phyloP scores from a whole-genome alignment of 2,329 filamentous ascomycete genomes.

The Fusarium sp. region DNA sequence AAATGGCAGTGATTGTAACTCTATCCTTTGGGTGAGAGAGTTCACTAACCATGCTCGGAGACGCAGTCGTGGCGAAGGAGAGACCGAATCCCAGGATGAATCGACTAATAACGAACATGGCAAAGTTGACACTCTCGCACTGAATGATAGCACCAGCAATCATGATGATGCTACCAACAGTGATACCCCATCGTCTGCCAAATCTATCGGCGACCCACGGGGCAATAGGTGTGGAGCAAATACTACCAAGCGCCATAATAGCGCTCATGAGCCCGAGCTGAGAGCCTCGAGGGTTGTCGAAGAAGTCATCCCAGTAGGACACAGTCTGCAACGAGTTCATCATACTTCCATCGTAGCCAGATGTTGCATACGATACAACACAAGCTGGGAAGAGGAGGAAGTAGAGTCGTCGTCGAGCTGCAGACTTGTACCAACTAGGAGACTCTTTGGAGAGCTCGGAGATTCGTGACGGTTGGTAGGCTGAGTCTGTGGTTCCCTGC shows the following conservation, averaged over 20 bases:
- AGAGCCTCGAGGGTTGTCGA: constrained; percentile 50
- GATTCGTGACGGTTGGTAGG: constrained; percentile 47
- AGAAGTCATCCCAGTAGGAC: constrained; percentile 56
- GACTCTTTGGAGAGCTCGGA: constrained; percentile 45
- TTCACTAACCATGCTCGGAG: constrained; percentile 64
- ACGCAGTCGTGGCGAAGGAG: constrained; percentile 63
- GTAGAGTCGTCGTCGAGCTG: constrained; percentile 48
- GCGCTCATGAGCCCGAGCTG: constrained; percentile 52
- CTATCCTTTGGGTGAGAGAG: constrained; percentile 66
- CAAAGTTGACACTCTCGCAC: constrained; percentile 49
- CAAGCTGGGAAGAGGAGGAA: constrained; percentile 51
- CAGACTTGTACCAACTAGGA: constrained; percentile 49
- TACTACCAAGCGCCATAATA: constrained; percentile 62
- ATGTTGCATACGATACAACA: constrained; percentile 54
- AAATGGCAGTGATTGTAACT: constrained; percentile 64
- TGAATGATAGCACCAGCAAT: constrained; percentile 50
- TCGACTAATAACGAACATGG: constrained; percentile 66
- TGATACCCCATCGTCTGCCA: constrained; percentile 50
- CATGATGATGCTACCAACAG: constrained; percentile 49
- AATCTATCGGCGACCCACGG: constrained; percentile 49
- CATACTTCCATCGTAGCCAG: constrained; percentile 58
- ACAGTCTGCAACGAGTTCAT: constrained; percentile 62
- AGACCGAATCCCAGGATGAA: constrained; percentile 67
- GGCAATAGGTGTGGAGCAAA: constrained; percentile 51
- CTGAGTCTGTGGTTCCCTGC: constrained; percentile 18